Percentiles rank a stretch among this genome's conserved stretches.
Conservation (phyloP, 805 yeast genomes). For the Yamadazyma insecticola region DNA sequence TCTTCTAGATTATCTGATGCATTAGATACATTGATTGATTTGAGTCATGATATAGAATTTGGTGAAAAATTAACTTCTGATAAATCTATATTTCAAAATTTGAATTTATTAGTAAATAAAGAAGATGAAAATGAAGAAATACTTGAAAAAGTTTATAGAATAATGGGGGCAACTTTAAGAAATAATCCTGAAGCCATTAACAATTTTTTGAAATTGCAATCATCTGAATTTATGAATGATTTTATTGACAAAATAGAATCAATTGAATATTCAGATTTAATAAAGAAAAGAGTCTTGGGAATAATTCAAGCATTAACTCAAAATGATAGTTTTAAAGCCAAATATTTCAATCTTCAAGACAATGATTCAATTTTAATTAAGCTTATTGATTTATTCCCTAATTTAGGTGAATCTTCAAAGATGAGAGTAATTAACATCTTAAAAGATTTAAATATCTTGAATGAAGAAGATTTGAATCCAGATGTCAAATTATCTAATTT, state of each 20-base stretch:
- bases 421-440: constrained; percentile 42
- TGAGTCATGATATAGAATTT: constrained; percentile 61
- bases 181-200: constrained; percentile 64
- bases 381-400: constrained; percentile 24
- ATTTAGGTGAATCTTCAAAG: constrained; percentile 24
- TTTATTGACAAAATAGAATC: constrained; percentile 13
- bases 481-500: constrained; percentile 21
- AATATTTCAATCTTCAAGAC: constrained; percentile 20
- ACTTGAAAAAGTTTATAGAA: constrained; percentile 50
- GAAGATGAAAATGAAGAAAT: constrained; percentile 2
- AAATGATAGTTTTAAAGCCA: constrained; percentile 26
- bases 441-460: constrained; percentile 35
- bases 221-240: constrained; percentile 14
- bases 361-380: constrained; percentile 17
- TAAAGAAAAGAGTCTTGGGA: constrained; percentile 49
- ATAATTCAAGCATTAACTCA: constrained; percentile 44
- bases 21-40: constrained; percentile 48
- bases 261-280: constrained; percentile 18
- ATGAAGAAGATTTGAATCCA: constrained; percentile 18
- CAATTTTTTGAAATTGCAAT: constrained; percentile 27
- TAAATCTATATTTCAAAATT: constrained; percentile 23
- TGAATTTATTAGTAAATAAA: constrained; percentile 20
- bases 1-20: no score
- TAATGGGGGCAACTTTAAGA: constrained; percentile 64
- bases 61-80: constrained; percentile 46